A percentile compares a stretch with the other conserved stretches of the same genome.
Conservation (phyloP, 1,284 basidiomycete genomes). For the Hemileia vastatrix region DNA sequence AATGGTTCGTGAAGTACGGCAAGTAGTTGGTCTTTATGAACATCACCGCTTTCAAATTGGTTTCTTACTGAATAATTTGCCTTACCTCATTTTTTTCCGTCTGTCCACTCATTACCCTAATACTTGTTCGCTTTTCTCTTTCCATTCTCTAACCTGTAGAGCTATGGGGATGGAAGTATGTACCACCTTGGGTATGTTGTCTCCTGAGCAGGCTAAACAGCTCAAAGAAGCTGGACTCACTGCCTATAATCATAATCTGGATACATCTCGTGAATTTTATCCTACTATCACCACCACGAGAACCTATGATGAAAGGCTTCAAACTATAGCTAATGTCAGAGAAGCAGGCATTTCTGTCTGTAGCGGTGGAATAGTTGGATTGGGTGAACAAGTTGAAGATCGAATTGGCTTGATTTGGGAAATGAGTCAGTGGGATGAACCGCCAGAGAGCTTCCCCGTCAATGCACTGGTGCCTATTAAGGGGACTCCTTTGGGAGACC, state of each 20-base stretch:
- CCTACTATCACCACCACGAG: constrained; percentile 90
- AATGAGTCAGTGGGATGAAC: constrained; percentile 74
- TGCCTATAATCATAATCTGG: constrained; percentile 97
- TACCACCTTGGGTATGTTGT: constrained; percentile 94
- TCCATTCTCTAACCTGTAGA: constrained; percentile 11
- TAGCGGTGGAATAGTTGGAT: constrained; percentile 88
- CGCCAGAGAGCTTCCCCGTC: constrained; percentile 96
- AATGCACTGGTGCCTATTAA: constrained; percentile 70
- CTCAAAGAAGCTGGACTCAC: constrained; percentile 92
- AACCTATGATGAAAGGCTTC: constrained; percentile 84
- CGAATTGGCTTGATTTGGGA: constrained; percentile 90
- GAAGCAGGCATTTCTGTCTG: constrained; percentile 95
- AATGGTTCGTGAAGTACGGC: constrained; percentile 69
- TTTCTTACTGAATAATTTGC: not conserved
- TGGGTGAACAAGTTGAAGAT: constrained; percentile 84
- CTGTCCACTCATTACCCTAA: not conserved
- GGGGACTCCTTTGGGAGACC: constrained; percentile 53
- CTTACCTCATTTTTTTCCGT: not conserved
- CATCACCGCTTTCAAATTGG: constrained; percentile 44
- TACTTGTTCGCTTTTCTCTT: not conserved
- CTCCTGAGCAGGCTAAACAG: constrained; percentile 80
- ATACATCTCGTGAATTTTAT: constrained; percentile 95
- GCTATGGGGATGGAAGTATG: constrained; percentile 60
- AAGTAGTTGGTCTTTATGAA: constrained; percentile 1
- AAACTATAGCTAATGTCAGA: constrained; percentile 79